A percentile compares a stretch with the other conserved stretches of the same genome.
Conservation (phyloP, 169 alveolate species). For the Perkinsus olseni region DNA sequence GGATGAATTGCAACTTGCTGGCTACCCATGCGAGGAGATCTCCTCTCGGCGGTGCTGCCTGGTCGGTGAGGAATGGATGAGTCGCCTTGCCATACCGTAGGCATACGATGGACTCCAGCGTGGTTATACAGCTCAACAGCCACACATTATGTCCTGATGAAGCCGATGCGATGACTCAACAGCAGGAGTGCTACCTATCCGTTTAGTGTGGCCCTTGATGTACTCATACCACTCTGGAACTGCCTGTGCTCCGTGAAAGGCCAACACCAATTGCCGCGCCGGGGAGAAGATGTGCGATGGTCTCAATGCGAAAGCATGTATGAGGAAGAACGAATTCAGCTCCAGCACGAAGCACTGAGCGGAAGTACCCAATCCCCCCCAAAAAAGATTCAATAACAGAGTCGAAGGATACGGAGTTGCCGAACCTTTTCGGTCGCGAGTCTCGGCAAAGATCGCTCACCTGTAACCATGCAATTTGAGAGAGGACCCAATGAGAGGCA, state of each 20-base stretch:
- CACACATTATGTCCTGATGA: slow-evolving; percentile 26
- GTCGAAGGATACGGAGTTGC: no score
- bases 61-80: not conserved
- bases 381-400: no score
- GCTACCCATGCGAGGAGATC: not conserved
- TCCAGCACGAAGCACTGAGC: slow-evolving; percentile 17
- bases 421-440: no score
- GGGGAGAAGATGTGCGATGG: slow-evolving; percentile 28
- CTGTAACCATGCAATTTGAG: not conserved
- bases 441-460: no score
- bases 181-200: slow-evolving; percentile 1
- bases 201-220: slow-evolving; percentile 8
- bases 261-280: slow-evolving; percentile 7
- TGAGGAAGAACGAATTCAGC: slow-evolving; percentile 30
- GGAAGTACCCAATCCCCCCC: no score
- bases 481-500: slow-evolving; percentile 15
- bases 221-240: slow-evolving; percentile 37
- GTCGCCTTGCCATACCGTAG: slow-evolving; percentile 27
- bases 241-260: slow-evolving; percentile 25
- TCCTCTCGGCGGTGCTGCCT: not conserved
- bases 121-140: slow-evolving; percentile 15
- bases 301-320: slow-evolving; percentile 21
- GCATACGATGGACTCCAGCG: slow-evolving; percentile 17
- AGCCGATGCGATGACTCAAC: not conserved
- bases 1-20: no score